Conservation (phyloP, 2,329 filamentous ascomycete species). For the Alternaria ethzedia region DNA sequence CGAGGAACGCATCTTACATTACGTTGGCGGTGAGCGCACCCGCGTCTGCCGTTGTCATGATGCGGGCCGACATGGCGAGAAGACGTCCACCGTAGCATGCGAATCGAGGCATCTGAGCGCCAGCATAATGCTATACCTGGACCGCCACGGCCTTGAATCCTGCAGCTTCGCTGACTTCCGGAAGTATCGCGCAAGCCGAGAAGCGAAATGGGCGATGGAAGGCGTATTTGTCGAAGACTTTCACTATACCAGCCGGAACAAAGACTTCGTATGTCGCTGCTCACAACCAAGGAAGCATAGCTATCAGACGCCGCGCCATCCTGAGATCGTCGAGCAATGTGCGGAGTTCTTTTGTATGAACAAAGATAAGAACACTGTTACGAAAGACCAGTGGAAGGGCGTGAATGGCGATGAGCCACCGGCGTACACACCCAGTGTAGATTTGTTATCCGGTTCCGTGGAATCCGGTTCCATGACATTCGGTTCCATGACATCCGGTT, state of each 20-base stretch:
- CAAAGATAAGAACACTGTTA: constrained; percentile 1
- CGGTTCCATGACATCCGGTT: background rate
- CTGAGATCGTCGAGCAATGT: constrained; percentile 20
- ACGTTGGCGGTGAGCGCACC: background rate
- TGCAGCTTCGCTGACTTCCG: constrained; percentile 4
- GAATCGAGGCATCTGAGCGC: constrained; percentile 8
- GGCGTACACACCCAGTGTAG: background rate
- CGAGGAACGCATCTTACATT: constrained; percentile 7
- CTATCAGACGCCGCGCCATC: constrained; percentile 5
- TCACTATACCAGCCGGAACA: constrained; percentile 19
- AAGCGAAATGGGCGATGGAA: constrained; percentile 4
- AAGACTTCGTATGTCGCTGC: constrained; percentile 25
- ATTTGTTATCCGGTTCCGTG: background rate
- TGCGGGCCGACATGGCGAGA: constrained; percentile 1
- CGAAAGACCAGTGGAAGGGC: constrained; percentile 17
- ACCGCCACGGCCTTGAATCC: constrained; percentile 2
- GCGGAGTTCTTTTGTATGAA: constrained; percentile 17
- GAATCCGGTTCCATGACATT: too few relatives aligned
- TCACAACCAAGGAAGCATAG: background rate
- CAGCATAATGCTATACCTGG: constrained; percentile 16
- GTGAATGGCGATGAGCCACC: constrained; percentile 1
- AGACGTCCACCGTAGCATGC: background rate
- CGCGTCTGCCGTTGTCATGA: constrained; percentile 11
- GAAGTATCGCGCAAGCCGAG: background rate
- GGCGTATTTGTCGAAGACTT: constrained; percentile 11